Conservation (phyloP, 176 grass and related monocot genomes). For the Aegilops umbellulata region DNA sequence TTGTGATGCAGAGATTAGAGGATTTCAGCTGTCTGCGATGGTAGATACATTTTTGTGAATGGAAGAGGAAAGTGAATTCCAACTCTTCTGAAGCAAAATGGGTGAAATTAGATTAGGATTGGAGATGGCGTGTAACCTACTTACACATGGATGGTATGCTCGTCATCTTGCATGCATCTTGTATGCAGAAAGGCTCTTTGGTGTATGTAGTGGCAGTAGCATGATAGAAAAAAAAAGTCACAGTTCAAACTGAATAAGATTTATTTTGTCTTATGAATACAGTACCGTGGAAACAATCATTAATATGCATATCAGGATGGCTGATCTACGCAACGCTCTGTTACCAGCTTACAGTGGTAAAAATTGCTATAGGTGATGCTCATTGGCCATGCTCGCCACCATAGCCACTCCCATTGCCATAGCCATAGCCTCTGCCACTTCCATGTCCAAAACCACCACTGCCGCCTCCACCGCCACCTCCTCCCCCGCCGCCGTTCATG, state of each 20-base stretch:
- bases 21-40: neutral
- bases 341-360: neutral
- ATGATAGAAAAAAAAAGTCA: too few relatives aligned
- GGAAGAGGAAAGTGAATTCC: neutral
- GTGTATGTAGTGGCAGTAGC: too few relatives aligned
- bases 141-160: neutral
- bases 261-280: neutral
- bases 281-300: neutral
- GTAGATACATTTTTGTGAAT: neutral
- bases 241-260: neutral
- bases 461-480: too few relatives aligned
- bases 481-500: too few relatives aligned
- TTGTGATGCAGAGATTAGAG: neutral
- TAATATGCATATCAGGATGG: neutral
- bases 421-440: too few relatives aligned
- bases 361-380: too few relatives aligned
- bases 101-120: neutral
- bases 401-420: too few relatives aligned
- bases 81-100: neutral
- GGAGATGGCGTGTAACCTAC: neutral
- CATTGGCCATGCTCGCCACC: too few relatives aligned
- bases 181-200: too few relatives aligned
- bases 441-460: too few relatives aligned
- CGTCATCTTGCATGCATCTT: neutral
- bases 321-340: neutral